Percentiles rank a stretch among this genome's conserved stretches.
These are phyloP conservation scores for Nectriaceae sp. DNA, from an alignment of 2,329 filamentous ascomycete species.

Conservation along the genomic window DNA sequence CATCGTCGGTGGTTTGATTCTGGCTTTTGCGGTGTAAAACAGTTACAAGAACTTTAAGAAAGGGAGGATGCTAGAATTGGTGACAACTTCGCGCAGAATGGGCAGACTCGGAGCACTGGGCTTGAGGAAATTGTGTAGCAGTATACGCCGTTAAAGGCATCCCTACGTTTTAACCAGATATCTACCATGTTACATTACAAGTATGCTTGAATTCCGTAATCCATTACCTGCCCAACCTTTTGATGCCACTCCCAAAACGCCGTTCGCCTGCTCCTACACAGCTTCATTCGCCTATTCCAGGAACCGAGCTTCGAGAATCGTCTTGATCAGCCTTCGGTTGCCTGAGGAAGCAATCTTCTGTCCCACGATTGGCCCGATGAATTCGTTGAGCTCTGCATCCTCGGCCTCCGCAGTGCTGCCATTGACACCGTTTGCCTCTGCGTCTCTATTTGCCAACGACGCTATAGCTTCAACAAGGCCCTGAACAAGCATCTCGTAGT, in stretches of 20 bases:
- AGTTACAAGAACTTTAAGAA: not conserved
- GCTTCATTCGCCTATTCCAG: constrained; percentile 41
- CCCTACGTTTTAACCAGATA: constrained; percentile 23
- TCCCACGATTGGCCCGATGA: constrained; percentile 57
- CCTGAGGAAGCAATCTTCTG: constrained; percentile 47
- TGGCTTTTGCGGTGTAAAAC: constrained; percentile 51
- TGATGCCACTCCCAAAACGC: constrained; percentile 24
- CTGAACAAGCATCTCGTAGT: constrained; percentile 58
- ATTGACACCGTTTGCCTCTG: constrained; percentile 42
- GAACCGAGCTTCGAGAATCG: constrained; percentile 56
- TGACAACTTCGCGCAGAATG: not conserved
- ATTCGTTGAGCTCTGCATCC: constrained; percentile 50
- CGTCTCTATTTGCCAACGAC: constrained; percentile 41
- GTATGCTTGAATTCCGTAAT: constrained; percentile 17
- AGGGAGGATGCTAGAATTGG: not conserved
- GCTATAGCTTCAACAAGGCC: constrained; percentile 57
- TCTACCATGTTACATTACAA: constrained; percentile 21
- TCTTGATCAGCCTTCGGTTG: constrained; percentile 50
- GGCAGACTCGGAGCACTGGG: not conserved
- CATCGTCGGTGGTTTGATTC: constrained; percentile 42
- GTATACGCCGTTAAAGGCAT: constrained; percentile 20
- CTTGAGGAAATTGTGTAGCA: constrained; percentile 20
- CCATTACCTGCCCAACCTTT: constrained; percentile 17
- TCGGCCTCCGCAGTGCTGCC: constrained; percentile 41
- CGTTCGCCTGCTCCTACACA: constrained; percentile 22